These are phyloP conservation scores for Candida broadrunensis DNA, from an alignment of 805 yeast genomes.

Conservation along the genomic window DNA sequence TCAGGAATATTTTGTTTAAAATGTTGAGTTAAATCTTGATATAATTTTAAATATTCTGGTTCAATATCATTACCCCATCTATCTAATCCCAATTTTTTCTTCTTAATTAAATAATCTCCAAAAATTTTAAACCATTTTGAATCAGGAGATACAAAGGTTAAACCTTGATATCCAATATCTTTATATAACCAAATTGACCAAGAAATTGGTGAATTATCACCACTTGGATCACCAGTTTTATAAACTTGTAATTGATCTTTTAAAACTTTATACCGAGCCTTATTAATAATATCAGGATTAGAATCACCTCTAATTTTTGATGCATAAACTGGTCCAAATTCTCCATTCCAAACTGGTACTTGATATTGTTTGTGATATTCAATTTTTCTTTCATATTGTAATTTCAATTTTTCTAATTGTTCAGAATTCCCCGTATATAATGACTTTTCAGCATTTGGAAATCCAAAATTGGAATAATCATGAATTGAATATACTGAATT, in stretches of 20 bases:
- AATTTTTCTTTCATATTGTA: constrained; percentile 40
- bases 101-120: constrained; percentile 39
- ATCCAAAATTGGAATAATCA: constrained; percentile 44
- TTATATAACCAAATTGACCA: constrained; percentile 55
- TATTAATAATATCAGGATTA: constrained; percentile 33
- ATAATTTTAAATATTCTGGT: constrained; percentile 33
- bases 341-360: constrained; percentile 55
- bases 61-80: constrained; percentile 48
- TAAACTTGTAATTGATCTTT: constrained; percentile 45
- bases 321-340: constrained; percentile 50
- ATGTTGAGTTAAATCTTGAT: constrained; percentile 32
- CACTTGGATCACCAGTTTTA: constrained; percentile 44
- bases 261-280: constrained; percentile 38
- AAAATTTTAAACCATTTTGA: constrained; percentile 41
- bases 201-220: constrained; percentile 40
- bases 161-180: constrained; percentile 50
- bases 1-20: constrained; percentile 38
- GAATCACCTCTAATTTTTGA: constrained; percentile 40
- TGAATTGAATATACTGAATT: constrained; percentile 49
- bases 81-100: constrained; percentile 44
- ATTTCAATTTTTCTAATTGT: constrained; percentile 29
- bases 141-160: constrained; percentile 42
- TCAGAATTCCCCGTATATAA: constrained; percentile 32
- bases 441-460: constrained; percentile 32
- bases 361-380: constrained; percentile 34